Percentiles rank a stretch among this genome's conserved stretches.
These are phyloP conservation scores for Oryza longistaminata DNA, from an alignment of 176 grass and related monocot species.

Conservation along the genomic window DNA sequence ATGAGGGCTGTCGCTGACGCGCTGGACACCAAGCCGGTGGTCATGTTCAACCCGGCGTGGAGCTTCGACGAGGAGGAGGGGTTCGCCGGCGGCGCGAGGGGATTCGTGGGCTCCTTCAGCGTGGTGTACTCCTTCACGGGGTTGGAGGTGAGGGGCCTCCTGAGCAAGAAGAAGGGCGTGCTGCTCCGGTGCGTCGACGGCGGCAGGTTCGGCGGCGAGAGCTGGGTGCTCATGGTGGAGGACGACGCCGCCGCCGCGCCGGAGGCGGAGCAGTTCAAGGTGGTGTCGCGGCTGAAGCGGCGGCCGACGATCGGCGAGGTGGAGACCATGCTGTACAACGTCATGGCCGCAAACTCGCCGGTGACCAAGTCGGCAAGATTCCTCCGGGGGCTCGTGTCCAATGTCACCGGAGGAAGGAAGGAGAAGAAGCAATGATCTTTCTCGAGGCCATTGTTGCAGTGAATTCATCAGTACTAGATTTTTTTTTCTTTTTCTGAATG, in stretches of 20 bases:
- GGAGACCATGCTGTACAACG: conserved; percentile 86
- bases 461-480: neutral
- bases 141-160: conserved; percentile 73
- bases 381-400: conserved; percentile 67
- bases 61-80: conserved; percentile 65
- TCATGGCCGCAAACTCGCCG: conserved; percentile 95
- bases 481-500: too few relatives aligned
- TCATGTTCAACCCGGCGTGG: conserved; percentile 94
- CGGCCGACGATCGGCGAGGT: conserved; percentile 87
- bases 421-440: conserved; percentile 33
- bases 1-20: conserved; percentile 37
- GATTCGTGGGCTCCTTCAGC: conserved; percentile 67
- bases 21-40: conserved; percentile 55
- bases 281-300: conserved; percentile 66
- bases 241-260: conserved; percentile 2
- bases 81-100: conserved; percentile 30
- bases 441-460: neutral
- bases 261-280: conserved; percentile 48
- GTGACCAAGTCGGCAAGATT: conserved; percentile 90
- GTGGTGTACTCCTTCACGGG: conserved; percentile 97
- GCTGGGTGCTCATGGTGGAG: conserved; percentile 91
- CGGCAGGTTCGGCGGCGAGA: conserved; percentile 61
- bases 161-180: conserved; percentile 75
- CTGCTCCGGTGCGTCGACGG: conserved; percentile 63
- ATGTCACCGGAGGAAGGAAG: conserved; percentile 61